Evolutionary conservation across 129 eudicot genomes (phyloP).

Genomic region (Logfia minima): DNA sequence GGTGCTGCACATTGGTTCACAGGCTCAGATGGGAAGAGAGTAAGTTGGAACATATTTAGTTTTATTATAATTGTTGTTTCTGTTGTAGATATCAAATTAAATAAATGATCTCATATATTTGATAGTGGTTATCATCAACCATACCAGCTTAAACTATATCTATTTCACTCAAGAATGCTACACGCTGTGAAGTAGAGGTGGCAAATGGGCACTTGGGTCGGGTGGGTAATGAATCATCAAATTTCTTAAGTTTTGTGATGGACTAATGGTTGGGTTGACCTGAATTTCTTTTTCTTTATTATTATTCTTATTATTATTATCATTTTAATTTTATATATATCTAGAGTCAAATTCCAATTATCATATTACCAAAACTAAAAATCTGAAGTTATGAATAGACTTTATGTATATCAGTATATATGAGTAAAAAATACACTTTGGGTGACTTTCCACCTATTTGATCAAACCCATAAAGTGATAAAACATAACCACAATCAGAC

Average conservation of each 20-base stretch:
- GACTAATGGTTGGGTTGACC: not conserved
- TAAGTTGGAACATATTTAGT: conserved; percentile 36
- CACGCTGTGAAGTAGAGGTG: not conserved
- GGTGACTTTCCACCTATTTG: not conserved
- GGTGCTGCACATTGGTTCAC: conserved; percentile 57
- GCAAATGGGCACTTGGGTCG: not conserved
- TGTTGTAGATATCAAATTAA: not conserved
- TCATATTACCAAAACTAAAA: not conserved
- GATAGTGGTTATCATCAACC: not conserved
- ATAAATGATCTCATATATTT: not conserved
- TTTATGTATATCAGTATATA: not conserved
- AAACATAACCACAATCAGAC: not conserved
- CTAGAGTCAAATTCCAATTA: not conserved
- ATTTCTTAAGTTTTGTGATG: not conserved
- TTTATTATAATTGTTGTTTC: conserved; percentile 3
- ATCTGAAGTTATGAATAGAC: no score
- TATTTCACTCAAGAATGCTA: not conserved
- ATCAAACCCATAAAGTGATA: not conserved
- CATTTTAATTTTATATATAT: not conserved
- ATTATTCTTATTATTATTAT: not conserved
- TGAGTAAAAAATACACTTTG: not conserved
- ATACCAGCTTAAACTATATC: not conserved
- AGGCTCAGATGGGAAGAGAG: conserved; percentile 58
- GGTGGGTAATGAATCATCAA: not conserved
- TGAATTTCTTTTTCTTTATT: not conserved